Evolutionary conservation across 768 basidiomycete species (phyloP), one percentile per base, ranked within the genome.

Genomic region (Paxillus ammoniavirescens): DNA sequence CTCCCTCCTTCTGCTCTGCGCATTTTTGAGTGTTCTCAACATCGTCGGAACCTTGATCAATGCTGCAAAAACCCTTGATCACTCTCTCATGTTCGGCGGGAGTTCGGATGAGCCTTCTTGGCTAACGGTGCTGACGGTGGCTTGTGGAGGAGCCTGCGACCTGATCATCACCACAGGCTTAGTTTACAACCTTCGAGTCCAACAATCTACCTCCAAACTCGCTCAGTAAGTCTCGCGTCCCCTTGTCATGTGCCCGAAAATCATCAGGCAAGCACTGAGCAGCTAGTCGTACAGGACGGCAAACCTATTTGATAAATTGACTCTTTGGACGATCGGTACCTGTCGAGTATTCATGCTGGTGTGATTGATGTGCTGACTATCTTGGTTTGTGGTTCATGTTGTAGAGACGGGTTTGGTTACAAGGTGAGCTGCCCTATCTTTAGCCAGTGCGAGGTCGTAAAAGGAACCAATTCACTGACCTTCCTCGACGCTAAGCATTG

Each of bases 41-140:
- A 31, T 52, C 36, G 46, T 12, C 13, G 50, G 45, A n/a, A 52
- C 50, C 15, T 47, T 49, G 30, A 33, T 52, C 8, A 33, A 49
- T 8, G 45, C 50, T 47, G 9, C 4, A 15, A 17, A 36, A 1
- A 18, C 17, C 38, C 4, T 40, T n/a, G 17, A 40, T 40, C 38
- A 17, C 3, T 40, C n/a, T 40, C 17, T n/a, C n/a, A 2, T 40
- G 13, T n/a, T 17, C 38, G 6, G 9, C 17, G 37, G 15, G 7
- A 5, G 35, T 13, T 10, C 8, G 23, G 2, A 48, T 17, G 1
- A 43, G 23, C 43, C 4, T n/a, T 2, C 31, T 51, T 51, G 50
- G 50, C 18, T 51, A 26, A 51, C 43, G 8, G 46, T 51, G 18
- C 21, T 47, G 14, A 47, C 26, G 10, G 23, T 51, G 14, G 50